Conservation (phyloP, 2,329 filamentous ascomycete genomes). For the Fusarium multiceps region DNA sequence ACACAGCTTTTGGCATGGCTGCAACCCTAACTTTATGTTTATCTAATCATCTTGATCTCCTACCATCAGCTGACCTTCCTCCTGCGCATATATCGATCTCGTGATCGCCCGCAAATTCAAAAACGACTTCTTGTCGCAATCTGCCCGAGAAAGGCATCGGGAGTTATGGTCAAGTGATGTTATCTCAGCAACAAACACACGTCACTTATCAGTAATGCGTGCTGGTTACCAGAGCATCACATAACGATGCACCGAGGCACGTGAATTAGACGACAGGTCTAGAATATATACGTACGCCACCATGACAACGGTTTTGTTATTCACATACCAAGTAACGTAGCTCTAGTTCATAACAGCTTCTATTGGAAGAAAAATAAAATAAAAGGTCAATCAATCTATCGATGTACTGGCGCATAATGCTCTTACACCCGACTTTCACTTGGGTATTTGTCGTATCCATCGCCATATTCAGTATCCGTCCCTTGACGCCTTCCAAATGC, state of each 20-base stretch:
- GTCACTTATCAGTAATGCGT: neutral
- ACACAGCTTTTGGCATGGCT: neutral
- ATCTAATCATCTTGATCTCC: neutral
- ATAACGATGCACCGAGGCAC: neutral
- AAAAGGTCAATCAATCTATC: conserved; percentile 5
- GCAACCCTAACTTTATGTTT: neutral
- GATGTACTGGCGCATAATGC: conserved; percentile 7
- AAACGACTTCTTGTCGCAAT: neutral
- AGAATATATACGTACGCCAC: conserved; percentile 7
- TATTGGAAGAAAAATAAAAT: neutral
- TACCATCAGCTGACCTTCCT: neutral
- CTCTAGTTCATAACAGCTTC: conserved; percentile 12
- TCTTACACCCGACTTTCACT: conserved; percentile 13
- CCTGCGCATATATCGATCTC: neutral
- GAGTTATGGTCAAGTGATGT: neutral
- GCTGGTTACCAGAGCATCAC: conserved; percentile 20
- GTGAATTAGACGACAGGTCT: conserved; percentile 1
- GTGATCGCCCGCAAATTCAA: neutral
- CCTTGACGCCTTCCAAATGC: conserved; percentile 38
- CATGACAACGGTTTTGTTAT: neutral
- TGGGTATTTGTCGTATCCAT: conserved; percentile 38
- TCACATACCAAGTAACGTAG: conserved; percentile 4
- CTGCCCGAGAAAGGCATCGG: neutral
- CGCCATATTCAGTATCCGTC: conserved; percentile 17
- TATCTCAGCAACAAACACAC: neutral